Evolutionary conservation across 441 rosid species (phyloP).

Genomic region (Populus hybrid): DNA sequence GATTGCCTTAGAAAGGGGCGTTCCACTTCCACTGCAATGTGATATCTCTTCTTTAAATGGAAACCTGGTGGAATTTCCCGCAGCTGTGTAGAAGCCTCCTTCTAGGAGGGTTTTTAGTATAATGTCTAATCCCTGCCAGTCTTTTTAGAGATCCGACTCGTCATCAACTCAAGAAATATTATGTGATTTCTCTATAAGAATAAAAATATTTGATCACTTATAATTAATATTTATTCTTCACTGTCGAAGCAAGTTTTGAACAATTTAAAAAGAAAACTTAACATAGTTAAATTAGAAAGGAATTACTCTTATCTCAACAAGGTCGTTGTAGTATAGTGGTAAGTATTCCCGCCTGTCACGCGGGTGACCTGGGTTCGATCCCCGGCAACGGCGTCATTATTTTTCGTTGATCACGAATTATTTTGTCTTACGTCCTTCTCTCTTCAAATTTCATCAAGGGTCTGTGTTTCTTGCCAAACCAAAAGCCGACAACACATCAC

Average conservation of each 20-base stretch:
- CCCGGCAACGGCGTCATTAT: constrained; percentile 67
- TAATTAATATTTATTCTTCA: no score
- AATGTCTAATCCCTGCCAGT: constrained; percentile 13
- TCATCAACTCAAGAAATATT: no score
- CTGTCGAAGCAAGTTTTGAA: no score
- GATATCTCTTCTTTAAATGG: constrained; percentile 29
- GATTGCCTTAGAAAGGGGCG: constrained; percentile 66
- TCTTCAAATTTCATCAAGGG: no score
- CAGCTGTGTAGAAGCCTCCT: constrained; percentile 37
- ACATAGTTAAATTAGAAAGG: fast-evolving
- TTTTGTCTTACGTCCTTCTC: no score
- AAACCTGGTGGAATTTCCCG: constrained; percentile 30
- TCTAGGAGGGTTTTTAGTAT: constrained; percentile 29
- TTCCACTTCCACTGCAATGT: constrained; percentile 51
- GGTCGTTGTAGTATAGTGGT: constrained; percentile 82
- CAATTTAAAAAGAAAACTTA: fast-evolving
- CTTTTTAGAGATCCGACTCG: no score
- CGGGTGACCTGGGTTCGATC: constrained; percentile 93
- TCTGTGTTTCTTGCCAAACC: no score
- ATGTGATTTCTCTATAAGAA: no score
- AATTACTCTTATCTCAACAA: background rate
- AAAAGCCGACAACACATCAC: no score
- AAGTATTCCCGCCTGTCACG: constrained; percentile 93
- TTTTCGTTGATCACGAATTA: no score
- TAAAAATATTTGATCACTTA: no score